These are phyloP conservation scores for Cucumis sativus DNA, from an alignment of 306 rosid genomes.

Conservation along the genomic window DNA sequence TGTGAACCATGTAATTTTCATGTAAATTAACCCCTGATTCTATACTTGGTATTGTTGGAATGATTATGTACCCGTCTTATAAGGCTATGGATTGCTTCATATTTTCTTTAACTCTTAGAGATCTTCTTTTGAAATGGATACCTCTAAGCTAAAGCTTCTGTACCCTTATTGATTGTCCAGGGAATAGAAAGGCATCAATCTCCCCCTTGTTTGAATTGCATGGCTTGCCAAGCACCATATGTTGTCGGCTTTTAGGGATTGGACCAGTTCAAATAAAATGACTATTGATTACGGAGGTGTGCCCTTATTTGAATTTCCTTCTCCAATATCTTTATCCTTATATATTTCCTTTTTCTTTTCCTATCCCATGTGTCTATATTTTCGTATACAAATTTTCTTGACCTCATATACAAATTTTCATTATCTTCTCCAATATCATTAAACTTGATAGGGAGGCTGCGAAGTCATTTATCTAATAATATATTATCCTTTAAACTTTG, in stretches of 20 bases:
- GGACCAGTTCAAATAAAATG: background rate
- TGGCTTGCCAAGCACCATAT: background rate
- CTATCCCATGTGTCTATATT: no score
- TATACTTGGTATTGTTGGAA: constrained; percentile 25
- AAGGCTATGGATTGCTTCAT: background rate
- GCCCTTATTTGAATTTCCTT: no score
- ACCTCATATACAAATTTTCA: no score
- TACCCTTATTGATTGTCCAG: background rate
- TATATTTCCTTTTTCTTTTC: no score
- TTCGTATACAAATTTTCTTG: no score
- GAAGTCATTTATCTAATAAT: no score
- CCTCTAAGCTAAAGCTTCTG: background rate
- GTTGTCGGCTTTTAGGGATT: background rate
- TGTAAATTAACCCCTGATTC: constrained; percentile 31
- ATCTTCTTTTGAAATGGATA: background rate
- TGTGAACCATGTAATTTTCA: constrained; percentile 15
- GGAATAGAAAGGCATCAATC: background rate
- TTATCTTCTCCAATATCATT: no score
- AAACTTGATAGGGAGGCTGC: no score
- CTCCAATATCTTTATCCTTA: no score
- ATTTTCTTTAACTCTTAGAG: background rate
- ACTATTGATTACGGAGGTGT: no score
- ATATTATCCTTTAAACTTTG: no score
- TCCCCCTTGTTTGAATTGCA: background rate
- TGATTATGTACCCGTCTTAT: constrained; percentile 15